phyloP scores from a whole-genome alignment of 129 eudicot genomes.

The Solidago caesia region DNA sequence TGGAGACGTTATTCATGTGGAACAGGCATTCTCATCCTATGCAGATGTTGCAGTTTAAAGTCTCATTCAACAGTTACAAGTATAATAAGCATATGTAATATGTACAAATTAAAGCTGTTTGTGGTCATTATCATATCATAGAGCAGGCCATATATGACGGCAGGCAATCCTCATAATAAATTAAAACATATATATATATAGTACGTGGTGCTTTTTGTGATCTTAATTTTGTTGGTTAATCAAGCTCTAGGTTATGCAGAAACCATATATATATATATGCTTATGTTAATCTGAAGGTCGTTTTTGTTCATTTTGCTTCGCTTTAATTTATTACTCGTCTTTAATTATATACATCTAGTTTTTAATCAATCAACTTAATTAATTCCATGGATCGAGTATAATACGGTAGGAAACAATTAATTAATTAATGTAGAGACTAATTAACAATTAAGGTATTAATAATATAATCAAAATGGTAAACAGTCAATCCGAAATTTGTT shows the following conservation, averaged over 20 bases:
- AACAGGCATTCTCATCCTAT: conserved; percentile 30
- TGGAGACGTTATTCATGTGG: conserved; percentile 34
- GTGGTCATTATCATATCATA: background rate
- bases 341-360: no score
- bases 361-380: no score
- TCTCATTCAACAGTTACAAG: background rate
- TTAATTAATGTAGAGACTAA: no score
- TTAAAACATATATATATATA: background rate
- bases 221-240: background rate
- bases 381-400: no score
- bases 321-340: no score
- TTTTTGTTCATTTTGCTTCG: no score
- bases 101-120: background rate
- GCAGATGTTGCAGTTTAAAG: conserved; percentile 35
- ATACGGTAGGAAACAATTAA: no score
- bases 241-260: background rate
- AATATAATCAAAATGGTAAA: no score
- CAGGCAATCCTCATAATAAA: background rate
- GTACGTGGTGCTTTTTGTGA: background rate
- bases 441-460: no score
- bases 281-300: no score
- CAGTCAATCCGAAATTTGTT: no score
- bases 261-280: background rate
- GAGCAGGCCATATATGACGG: background rate
- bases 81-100: background rate